Percentiles rank a stretch among this genome's conserved stretches.
Evolutionary conservation across 768 basidiomycete species (phyloP).

Genomic region (Lactifluus rugatus): DNA sequence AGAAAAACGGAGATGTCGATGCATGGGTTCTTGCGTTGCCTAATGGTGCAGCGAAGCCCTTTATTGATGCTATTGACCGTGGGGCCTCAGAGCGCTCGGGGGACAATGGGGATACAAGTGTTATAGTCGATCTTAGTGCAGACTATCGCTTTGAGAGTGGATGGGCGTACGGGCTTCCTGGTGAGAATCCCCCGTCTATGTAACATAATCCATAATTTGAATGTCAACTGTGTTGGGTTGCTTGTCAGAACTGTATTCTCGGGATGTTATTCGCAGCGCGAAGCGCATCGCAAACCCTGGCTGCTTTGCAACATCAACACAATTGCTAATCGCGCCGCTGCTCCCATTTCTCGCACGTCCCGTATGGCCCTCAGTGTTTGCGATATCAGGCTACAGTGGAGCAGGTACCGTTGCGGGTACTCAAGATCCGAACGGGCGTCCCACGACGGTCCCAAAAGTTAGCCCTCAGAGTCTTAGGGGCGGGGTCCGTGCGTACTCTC

Average conservation of each 20-base stretch:
- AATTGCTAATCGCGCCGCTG: constrained; percentile 86
- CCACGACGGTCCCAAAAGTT: constrained; percentile 74
- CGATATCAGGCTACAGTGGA: constrained; percentile 89
- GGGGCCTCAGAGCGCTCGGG: constrained; percentile 47
- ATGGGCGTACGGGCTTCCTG: constrained; percentile 98
- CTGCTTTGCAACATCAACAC: constrained; percentile 90
- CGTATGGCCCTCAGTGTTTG: constrained; percentile 77
- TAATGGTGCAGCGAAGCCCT: constrained; percentile 95
- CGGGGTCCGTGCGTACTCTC: constrained; percentile 72
- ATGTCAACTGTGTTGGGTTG: constrained; percentile 28
- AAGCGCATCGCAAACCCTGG: constrained; percentile 95
- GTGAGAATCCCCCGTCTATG: constrained; percentile 55
- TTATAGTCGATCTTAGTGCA: constrained; percentile 86
- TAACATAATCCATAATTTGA: constrained; percentile 27
- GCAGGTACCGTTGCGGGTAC: constrained; percentile 75
- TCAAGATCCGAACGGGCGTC: constrained; percentile 56
- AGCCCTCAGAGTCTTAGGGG: constrained; percentile 63
- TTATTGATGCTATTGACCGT: constrained; percentile 87
- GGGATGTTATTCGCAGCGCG: constrained; percentile 52
- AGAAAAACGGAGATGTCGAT: constrained; percentile 82
- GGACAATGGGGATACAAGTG: constrained; percentile 42
- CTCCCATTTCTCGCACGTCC: constrained; percentile 54
- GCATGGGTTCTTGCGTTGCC: constrained; percentile 99
- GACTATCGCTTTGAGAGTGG: constrained; percentile 91
- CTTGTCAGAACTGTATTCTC: constrained; percentile 74